Base-by-base conservation (phyloP, 345 rosid species). In the Raphanus raphanistrum region DNA sequence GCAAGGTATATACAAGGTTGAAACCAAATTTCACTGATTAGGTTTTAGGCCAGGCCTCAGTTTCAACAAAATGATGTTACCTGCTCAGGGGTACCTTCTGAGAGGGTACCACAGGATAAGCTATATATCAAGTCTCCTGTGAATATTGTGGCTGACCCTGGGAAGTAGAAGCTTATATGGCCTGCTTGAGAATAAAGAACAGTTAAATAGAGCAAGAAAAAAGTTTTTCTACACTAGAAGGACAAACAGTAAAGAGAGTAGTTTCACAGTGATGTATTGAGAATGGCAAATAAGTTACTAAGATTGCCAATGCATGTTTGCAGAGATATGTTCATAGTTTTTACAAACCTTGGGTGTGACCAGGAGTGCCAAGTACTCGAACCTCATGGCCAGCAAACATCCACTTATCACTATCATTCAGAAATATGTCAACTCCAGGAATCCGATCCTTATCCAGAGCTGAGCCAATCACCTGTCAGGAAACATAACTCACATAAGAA, bases 371-470 rank as follows among this genome's bases (percentile, higher is more conserved):
- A 76, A 96, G 86, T 68, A 96, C 74, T 28, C 81, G 86, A 76
- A 85, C 97, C 82, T 93, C 98, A 82, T 96, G 99, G 64, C 95
- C 97, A 27, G 96, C 99, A 82, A 96, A 96, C 98, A 93, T 96
- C 99, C 99, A 96, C 66, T 82, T 93, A 68, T 96, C 99, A 72
- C 90, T 87, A 87, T 90, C 96, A 62, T 85, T 90, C 70, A 96
- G 84, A 77, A 66, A 85, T 67, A 93, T 93, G 79, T 96, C 99
- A 79, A 96, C 90, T 36, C 95, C 99, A 31, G 99, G 97, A 81
- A 90, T 93, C 70, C 90, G 84, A 55, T 88, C 96, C 76, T 76
- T 86, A 82, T 96, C 98, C 35, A 73, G 55, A 66, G 76, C 88
- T 48, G 99, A 86, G 79, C 99, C 97, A 84, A 96, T 96, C 82